Conservation (phyloP, 2,329 filamentous ascomycete species). For the Pestalotiopsis sp. region DNA sequence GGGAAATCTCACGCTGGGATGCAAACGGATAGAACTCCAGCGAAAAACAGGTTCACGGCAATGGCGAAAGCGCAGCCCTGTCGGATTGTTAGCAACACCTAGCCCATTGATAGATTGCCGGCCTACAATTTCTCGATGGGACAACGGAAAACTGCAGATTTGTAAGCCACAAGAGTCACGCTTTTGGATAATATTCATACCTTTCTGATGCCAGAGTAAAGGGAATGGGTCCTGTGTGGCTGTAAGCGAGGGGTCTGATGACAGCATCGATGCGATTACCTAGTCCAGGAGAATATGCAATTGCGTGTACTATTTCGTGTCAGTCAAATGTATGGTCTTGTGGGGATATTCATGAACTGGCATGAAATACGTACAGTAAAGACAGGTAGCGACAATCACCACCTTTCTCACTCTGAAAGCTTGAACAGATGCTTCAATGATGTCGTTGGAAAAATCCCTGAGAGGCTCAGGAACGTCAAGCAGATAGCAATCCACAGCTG, state of each 20-base stretch:
- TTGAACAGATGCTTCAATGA: background rate
- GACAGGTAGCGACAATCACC: background rate
- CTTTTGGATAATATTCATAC: background rate
- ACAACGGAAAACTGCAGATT: background rate
- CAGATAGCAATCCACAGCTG: background rate
- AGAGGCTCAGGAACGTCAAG: background rate
- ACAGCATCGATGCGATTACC: background rate
- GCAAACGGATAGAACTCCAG: background rate
- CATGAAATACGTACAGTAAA: background rate
- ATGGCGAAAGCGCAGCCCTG: background rate
- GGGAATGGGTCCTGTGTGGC: background rate
- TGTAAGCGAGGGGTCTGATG: background rate
- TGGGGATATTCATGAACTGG: no score
- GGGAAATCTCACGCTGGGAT: background rate
- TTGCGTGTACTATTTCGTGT: background rate
- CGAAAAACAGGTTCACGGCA: background rate
- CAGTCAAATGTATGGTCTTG: no score
- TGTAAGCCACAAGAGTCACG: background rate
- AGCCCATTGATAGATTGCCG: no score
- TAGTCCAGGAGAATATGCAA: background rate
- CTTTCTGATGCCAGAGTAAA: background rate
- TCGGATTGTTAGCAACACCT: no score
- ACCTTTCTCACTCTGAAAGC: background rate
- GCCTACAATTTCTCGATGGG: background rate
- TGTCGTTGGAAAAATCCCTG: background rate